Evolutionary conservation across 495 filamentous ascomycete genomes (phyloP).

Genomic region (Alectoria sarmentosa): DNA sequence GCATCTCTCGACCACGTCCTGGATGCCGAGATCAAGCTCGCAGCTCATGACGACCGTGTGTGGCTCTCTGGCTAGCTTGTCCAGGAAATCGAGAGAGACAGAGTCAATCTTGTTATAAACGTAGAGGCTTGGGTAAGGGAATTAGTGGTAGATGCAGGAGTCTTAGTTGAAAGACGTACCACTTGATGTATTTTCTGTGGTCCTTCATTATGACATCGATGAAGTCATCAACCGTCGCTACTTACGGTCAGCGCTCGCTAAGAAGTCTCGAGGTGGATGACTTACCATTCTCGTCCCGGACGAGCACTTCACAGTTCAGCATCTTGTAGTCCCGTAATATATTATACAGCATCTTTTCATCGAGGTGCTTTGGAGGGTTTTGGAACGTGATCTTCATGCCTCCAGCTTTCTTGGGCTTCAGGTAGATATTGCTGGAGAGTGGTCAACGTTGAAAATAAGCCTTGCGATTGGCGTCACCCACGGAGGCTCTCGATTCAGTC

Average conservation of each 20-base stretch:
- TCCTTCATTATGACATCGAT: constrained; percentile 99
- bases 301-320: constrained; percentile 91
- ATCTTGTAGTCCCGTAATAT: constrained; percentile 98
- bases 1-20: constrained; percentile 88
- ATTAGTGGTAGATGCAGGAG: too few species aligned
- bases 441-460: background rate
- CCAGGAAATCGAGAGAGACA: constrained; percentile 86
- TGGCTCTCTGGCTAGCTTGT: constrained; percentile 84
- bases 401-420: constrained; percentile 95
- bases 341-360: constrained; percentile 96
- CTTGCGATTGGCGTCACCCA: constrained; percentile 31
- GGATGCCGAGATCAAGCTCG: constrained; percentile 93
- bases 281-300: constrained; percentile 83
- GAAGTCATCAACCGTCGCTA: constrained; percentile 93
- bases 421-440: constrained; percentile 77
- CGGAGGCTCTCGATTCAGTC: constrained; percentile 89
- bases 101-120: constrained; percentile 99
- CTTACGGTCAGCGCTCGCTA: constrained; percentile 12
- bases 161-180: too few species aligned
- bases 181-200: constrained; percentile 94
- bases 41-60: constrained; percentile 97
- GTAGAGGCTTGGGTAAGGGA: constrained; percentile 60
- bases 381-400: constrained; percentile 99
- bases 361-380: constrained; percentile 76
- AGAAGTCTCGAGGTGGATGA: background rate